A percentile compares a stretch with the other conserved stretches of the same genome.
Conservation (phyloP, 2,329 filamentous ascomycete species). For the Nemania bipapillata region DNA sequence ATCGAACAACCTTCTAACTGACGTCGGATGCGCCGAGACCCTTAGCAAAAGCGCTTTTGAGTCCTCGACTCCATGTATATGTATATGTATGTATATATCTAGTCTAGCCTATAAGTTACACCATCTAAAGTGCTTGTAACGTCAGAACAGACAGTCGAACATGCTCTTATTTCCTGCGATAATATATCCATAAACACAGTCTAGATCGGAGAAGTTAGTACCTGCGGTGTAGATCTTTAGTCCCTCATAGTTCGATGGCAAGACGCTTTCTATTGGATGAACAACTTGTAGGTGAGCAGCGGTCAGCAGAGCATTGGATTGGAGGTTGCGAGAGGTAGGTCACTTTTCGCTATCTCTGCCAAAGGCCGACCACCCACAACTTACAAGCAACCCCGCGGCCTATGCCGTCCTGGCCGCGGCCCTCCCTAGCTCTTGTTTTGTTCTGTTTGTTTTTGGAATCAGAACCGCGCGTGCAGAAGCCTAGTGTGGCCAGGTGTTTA, state of each 20-base stretch:
- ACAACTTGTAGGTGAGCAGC: constrained; percentile 44
- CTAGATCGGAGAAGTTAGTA: constrained; percentile 24
- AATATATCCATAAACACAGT: constrained; percentile 8
- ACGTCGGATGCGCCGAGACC: no score
- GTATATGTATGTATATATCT: no score
- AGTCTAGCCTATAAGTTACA: no score
- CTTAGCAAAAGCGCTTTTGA: no score
- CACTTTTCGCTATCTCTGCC: constrained; percentile 4
- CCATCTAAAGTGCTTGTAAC: background rate
- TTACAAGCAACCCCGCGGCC: constrained; percentile 14
- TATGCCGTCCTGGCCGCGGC: constrained; percentile 17
- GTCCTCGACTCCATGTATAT: no score
- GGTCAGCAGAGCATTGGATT: constrained; percentile 43
- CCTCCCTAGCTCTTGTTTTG: constrained; percentile 2
- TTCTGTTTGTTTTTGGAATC: constrained; percentile 29
- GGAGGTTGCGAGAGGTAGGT: constrained; percentile 1
- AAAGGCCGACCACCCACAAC: constrained; percentile 15
- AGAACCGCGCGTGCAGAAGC: constrained; percentile 28
- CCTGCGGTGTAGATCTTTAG: constrained; percentile 47
- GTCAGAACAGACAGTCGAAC: background rate
- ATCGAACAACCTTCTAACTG: constrained; percentile 17
- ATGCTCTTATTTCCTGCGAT: constrained; percentile 21
- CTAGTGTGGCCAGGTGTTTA: constrained; percentile 26
- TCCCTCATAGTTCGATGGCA: constrained; percentile 36
- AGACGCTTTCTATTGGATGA: constrained; percentile 40